These are phyloP conservation scores for Colletotrichum falcatum DNA, from an alignment of 2,329 filamentous ascomycete genomes.

Conservation along the genomic window DNA sequence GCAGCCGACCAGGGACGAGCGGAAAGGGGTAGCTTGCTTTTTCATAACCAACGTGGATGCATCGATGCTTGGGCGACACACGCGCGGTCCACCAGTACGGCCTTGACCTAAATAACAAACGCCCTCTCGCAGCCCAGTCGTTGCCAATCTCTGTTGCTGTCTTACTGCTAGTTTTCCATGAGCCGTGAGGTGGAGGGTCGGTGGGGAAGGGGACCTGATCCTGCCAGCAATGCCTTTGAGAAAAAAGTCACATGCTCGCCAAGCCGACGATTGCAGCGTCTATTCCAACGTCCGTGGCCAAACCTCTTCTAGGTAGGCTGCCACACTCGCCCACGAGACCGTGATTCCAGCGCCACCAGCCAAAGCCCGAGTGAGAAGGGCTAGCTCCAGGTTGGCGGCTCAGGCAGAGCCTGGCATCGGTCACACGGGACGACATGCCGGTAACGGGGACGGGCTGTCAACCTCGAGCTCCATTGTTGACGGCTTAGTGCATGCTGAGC, in stretches of 20 bases:
- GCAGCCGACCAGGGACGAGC: conserved; percentile 12
- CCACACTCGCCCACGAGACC: conserved; percentile 15
- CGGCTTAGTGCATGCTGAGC: too few species aligned
- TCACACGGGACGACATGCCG: neutral
- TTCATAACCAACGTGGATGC: neutral
- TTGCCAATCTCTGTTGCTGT: neutral
- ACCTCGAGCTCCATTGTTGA: too few species aligned
- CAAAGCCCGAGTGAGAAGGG: neutral
- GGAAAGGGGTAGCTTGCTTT: conserved; percentile 1
- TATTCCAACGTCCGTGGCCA: neutral
- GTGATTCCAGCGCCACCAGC: conserved; percentile 7
- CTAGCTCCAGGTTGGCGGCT: neutral
- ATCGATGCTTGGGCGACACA: conserved; percentile 15
- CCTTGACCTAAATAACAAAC: neutral
- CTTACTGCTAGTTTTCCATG: neutral
- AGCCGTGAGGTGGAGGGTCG: neutral
- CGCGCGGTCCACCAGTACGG: neutral
- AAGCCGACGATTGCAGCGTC: neutral
- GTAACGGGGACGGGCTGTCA: too few species aligned
- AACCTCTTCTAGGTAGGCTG: conserved; percentile 5
- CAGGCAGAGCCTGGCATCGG: conserved; percentile 5
- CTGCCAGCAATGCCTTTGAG: conserved; percentile 10
- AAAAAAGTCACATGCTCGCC: conserved; percentile 29
- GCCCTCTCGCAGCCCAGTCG: neutral
- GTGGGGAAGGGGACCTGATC: neutral